phyloP scores from a whole-genome alignment of 139 green algal genomes.

The Eudorina sp. region DNA sequence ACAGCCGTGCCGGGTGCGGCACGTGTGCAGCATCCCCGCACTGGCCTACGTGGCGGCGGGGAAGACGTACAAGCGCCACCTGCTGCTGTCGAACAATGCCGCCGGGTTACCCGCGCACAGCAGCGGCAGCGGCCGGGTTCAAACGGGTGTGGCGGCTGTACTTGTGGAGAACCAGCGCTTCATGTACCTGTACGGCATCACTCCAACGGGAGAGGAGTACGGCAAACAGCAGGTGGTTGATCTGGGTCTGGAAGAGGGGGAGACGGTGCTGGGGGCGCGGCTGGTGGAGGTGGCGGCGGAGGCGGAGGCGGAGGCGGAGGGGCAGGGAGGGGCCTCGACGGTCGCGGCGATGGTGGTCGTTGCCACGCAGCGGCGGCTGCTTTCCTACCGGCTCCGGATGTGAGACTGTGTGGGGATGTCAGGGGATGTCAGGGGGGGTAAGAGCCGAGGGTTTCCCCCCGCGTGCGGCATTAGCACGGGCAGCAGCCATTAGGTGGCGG shows the following conservation, averaged over 20 bases:
- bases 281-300: constrained; percentile 49
- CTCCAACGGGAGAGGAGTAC: constrained; percentile 37
- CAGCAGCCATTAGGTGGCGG: no score
- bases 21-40: constrained; percentile 69
- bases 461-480: no score
- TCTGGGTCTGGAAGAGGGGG: constrained; percentile 65
- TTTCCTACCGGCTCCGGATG: constrained; percentile 32
- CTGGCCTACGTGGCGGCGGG: constrained; percentile 80
- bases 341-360: constrained; percentile 44
- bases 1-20: no score
- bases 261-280: constrained; percentile 68
- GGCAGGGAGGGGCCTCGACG: no score
- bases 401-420: neutral
- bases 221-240: constrained; percentile 74
- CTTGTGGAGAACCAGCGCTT: constrained; percentile 75
- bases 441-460: no score
- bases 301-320: neutral
- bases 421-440: neutral
- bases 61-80: constrained; percentile 78
- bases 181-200: constrained; percentile 74
- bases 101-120: no score
- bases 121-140: no score
- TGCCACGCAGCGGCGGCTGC: constrained; percentile 50
- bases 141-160: constrained; percentile 68
- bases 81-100: constrained; percentile 76